Percentiles rank a stretch among this genome's conserved stretches.
phyloP scores from a whole-genome alignment of 1,284 basidiomycete species.

The Afroboletus lepidellus region DNA sequence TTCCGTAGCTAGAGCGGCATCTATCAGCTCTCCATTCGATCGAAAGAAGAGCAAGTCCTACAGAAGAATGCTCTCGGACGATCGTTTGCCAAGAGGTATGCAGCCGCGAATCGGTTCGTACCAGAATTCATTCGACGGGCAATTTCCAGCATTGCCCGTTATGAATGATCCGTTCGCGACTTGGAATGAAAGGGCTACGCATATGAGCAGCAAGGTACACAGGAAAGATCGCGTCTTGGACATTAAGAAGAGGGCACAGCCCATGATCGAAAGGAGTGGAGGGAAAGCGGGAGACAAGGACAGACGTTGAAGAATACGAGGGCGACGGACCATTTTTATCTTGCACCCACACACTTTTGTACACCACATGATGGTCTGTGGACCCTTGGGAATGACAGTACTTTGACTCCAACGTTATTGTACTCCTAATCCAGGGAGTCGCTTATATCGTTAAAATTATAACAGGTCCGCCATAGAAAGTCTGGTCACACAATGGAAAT shows the following conservation, averaged over 20 bases:
- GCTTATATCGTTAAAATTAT: conserved; percentile 1
- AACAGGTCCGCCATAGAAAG: neutral
- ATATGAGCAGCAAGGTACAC: conserved; percentile 1
- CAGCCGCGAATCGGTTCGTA: conserved; percentile 14
- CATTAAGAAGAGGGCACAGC: conserved; percentile 14
- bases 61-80: conserved; percentile 3
- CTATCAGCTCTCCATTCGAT: neutral
- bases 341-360: conserved; percentile 8
- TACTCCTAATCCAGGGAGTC: conserved; percentile 5
- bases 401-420: neutral
- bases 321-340: neutral
- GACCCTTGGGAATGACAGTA: neutral
- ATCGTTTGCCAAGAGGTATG: conserved; percentile 7
- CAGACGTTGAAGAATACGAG: neutral
- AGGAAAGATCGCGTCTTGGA: neutral
- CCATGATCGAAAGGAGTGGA: neutral
- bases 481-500: conserved; percentile 18
- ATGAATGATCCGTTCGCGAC: conserved; percentile 6
- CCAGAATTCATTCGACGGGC: conserved; percentile 18
- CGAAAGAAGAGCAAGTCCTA: conserved; percentile 9
- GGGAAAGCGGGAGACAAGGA: neutral
- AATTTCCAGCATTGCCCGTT: conserved; percentile 11
- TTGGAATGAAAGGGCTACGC: conserved; percentile 7
- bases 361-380: neutral
- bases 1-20: conserved; percentile 8